Percentiles rank a stretch among this genome's conserved stretches.
Conservation (phyloP, 257 asterid genomes). For the Ehretia macrophylla region DNA sequence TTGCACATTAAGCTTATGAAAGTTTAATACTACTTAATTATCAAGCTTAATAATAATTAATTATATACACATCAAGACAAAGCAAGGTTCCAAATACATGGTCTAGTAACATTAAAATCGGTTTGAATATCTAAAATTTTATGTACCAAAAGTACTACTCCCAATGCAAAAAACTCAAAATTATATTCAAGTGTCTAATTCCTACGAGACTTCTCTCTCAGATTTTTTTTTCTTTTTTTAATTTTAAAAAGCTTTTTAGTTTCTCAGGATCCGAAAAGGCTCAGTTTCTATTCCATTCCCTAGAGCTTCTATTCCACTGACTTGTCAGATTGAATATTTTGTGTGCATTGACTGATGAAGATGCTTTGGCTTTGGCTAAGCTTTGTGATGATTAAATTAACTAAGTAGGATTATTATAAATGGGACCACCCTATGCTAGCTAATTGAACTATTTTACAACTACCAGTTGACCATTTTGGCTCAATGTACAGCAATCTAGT, state of each 20-base stretch:
- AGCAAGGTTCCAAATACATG: constrained; percentile 44
- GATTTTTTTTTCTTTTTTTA: constrained; percentile 1
- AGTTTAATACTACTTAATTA: constrained; percentile 3
- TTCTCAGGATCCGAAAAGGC: constrained; percentile 84
- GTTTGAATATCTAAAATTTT: constrained; percentile 49
- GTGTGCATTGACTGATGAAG: constrained; percentile 3
- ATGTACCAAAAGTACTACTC: constrained; percentile 29
- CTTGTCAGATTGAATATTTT: constrained; percentile 63
- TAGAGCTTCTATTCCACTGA: constrained; percentile 92
- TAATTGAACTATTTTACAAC: too few species aligned
- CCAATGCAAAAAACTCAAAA: constrained; percentile 56
- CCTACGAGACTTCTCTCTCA: constrained; percentile 14
- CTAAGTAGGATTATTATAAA: constrained; percentile 3
- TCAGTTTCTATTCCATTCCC: constrained; percentile 88
- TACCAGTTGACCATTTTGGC: too few species aligned
- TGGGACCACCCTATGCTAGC: too few species aligned
- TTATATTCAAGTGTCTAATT: constrained; percentile 29
- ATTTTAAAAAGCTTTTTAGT: constrained; percentile 39
- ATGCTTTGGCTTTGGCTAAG: constrained; percentile 14
- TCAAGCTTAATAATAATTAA: background rate
- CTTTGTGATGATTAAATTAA: background rate
- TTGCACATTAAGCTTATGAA: background rate
- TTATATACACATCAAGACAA: constrained; percentile 51
- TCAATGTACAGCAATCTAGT: too few species aligned
- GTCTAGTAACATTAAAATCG: constrained; percentile 9